Percentiles rank a stretch among this genome's conserved stretches.
Conservation (phyloP, 202 grass and related monocot species). For the Digitaria exilis region DNA sequence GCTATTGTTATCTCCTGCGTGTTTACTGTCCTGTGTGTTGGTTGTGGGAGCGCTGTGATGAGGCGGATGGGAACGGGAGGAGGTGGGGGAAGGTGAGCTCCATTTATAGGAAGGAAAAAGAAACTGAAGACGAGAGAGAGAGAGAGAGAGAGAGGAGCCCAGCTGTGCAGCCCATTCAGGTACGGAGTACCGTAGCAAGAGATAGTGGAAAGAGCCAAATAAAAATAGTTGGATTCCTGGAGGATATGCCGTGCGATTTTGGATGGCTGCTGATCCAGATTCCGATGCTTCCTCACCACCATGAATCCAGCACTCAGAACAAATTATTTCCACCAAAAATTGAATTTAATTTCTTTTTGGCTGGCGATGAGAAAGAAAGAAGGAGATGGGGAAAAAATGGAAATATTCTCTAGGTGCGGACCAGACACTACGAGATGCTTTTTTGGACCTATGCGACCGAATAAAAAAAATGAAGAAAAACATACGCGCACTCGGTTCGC, state of each 20-base stretch:
- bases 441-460: constrained; percentile 9
- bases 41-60: neutral
- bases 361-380: neutral
- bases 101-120: constrained; percentile 41
- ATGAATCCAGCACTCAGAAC: constrained; percentile 4
- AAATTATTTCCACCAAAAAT: neutral
- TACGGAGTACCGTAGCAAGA: neutral
- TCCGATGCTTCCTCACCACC: constrained; percentile 35
- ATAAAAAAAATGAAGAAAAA: no score
- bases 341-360: neutral
- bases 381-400: neutral
- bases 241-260: constrained; percentile 48
- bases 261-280: constrained; percentile 46
- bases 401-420: constrained; percentile 15
- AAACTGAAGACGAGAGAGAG: neutral
- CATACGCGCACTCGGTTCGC: constrained; percentile 39
- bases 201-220: neutral
- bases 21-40: neutral
- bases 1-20: no score
- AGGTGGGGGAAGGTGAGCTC: neutral
- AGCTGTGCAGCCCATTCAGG: neutral
- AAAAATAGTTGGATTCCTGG: constrained; percentile 29
- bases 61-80: constrained; percentile 6
- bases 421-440: constrained; percentile 30
- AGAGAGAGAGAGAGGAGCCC: neutral